Percentiles rank a stretch among this genome's conserved stretches.
phyloP scores from a whole-genome alignment of 163 green algal genomes.

The Picocystis sp. region DNA sequence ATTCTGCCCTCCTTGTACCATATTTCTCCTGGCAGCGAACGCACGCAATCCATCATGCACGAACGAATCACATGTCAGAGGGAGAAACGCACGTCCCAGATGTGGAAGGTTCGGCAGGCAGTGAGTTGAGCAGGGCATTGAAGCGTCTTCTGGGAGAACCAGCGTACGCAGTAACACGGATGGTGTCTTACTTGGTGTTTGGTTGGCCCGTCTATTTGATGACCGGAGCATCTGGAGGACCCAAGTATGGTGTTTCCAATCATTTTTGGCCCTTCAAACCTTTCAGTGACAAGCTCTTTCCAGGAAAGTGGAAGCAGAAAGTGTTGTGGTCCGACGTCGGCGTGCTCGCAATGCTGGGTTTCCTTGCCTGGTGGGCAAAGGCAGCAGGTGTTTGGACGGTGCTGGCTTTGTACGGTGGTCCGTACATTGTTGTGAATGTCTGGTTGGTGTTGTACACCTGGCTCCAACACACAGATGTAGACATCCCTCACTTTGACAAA shows the following conservation, averaged over 20 bases:
- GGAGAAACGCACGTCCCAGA: conserved; percentile 23
- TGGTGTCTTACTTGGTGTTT: conserved; percentile 14
- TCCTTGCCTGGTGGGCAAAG: conserved; percentile 11
- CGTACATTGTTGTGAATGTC: conserved; percentile 20
- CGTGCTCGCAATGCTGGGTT: conserved; percentile 9
- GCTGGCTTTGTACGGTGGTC: conserved; percentile 13
- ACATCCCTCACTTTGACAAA: conserved; percentile 20
- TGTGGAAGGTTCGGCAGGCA: conserved; percentile 2
- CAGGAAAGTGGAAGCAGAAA: conserved; percentile 15
- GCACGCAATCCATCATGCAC: conserved; percentile 22
- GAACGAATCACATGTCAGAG: conserved; percentile 22
- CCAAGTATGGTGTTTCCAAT: conserved; percentile 18
- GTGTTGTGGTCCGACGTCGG: conserved; percentile 18
- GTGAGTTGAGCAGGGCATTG: conserved; percentile 7
- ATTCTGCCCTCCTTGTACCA: conserved; percentile 19
- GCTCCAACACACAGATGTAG: conserved; percentile 27
- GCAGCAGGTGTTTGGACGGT: conserved; percentile 8
- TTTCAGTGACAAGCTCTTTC: conserved; percentile 15
- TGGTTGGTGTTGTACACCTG: conserved; percentile 27
- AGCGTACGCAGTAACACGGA: conserved; percentile 11
- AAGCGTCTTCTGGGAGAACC: conserved; percentile 12
- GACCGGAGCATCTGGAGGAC: conserved; percentile 15
- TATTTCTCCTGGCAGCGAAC: conserved; percentile 27
- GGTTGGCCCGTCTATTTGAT: conserved; percentile 22
- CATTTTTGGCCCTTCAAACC: conserved; percentile 15